phyloP scores from a whole-genome alignment of 2,329 filamentous ascomycete species.

The Monosporascus sp. region DNA sequence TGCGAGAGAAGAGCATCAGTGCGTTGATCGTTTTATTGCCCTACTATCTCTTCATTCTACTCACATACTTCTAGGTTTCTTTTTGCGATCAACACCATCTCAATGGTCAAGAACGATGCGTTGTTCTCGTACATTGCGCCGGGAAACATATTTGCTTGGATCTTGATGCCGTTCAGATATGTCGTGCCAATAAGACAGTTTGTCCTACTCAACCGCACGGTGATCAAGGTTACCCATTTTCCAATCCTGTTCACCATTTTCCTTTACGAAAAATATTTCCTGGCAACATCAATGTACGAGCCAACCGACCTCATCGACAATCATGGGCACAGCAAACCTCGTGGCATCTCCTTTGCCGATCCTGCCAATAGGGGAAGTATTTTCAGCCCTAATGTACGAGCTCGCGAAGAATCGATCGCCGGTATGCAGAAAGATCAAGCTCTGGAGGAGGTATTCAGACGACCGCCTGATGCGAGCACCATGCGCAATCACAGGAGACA shows the following conservation, averaged over 20 bases:
- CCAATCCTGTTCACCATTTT: slow-evolving; percentile 84
- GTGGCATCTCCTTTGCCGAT: slow-evolving; percentile 53
- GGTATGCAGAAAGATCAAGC: slow-evolving; percentile 87
- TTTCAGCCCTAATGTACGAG: slow-evolving; percentile 67
- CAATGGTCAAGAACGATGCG: slow-evolving; percentile 97
- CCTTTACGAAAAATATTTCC: slow-evolving; percentile 74
- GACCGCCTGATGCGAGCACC: slow-evolving; percentile 59
- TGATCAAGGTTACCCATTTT: slow-evolving; percentile 88
- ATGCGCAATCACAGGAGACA: slow-evolving; percentile 54
- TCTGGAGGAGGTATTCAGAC: slow-evolving; percentile 84
- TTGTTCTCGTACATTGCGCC: slow-evolving; percentile 92
- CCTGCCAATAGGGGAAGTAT: slow-evolving; percentile 51
- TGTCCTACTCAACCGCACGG: slow-evolving; percentile 77
- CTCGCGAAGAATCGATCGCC: slow-evolving; percentile 80
- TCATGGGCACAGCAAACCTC: slow-evolving; percentile 44
- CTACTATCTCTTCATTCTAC: not conserved
- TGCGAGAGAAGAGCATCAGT: slow-evolving; percentile 83
- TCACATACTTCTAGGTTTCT: slow-evolving; percentile 52
- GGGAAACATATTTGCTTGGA: slow-evolving; percentile 86
- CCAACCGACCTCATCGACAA: slow-evolving; percentile 82
- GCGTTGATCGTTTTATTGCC: slow-evolving; percentile 19
- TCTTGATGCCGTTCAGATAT: slow-evolving; percentile 77
- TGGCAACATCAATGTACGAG: slow-evolving; percentile 72
- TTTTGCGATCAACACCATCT: slow-evolving; percentile 94
- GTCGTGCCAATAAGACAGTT: slow-evolving; percentile 75